Conservation (phyloP, 148 eudicot genomes). For the Dysphania ambrosioides region DNA sequence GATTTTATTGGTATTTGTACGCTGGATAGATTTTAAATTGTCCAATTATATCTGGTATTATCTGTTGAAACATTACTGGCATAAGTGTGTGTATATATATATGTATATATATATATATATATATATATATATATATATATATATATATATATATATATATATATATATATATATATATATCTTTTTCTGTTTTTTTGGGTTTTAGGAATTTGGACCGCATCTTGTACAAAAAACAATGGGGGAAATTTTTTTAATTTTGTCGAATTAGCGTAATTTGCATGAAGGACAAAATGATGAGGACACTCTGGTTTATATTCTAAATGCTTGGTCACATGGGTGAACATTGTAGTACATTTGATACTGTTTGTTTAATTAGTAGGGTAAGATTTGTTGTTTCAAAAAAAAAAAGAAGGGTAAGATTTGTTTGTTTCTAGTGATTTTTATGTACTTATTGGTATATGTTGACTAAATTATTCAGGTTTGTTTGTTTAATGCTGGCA, state of each 20-base stretch:
- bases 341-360: slow-evolving; percentile 16
- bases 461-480: slow-evolving; percentile 17
- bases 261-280: slow-evolving; percentile 20
- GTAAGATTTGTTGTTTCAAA: too few relatives aligned
- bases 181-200: too few relatives aligned
- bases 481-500: slow-evolving; percentile 27
- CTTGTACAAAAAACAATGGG: background rate
- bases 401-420: too few relatives aligned
- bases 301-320: slow-evolving; percentile 28
- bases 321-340: slow-evolving; percentile 32
- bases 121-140: too few relatives aligned
- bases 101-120: too few relatives aligned
- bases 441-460: slow-evolving; percentile 18
- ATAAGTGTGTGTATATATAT: too few relatives aligned
- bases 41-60: background rate
- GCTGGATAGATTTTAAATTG: slow-evolving; percentile 7
- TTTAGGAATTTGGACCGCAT: slow-evolving; percentile 2
- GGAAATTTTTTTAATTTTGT: slow-evolving; percentile 1
- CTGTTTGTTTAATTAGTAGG: slow-evolving; percentile 17
- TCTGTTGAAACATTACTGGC: slow-evolving; percentile 2
- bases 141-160: too few relatives aligned
- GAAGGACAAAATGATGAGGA: slow-evolving; percentile 30
- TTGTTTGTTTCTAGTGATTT: slow-evolving; percentile 20
- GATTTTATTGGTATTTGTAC: slow-evolving; percentile 19
- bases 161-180: too few relatives aligned